Conservation (phyloP, 2,329 filamentous ascomycete genomes). For the Biscogniauxia marginata region DNA sequence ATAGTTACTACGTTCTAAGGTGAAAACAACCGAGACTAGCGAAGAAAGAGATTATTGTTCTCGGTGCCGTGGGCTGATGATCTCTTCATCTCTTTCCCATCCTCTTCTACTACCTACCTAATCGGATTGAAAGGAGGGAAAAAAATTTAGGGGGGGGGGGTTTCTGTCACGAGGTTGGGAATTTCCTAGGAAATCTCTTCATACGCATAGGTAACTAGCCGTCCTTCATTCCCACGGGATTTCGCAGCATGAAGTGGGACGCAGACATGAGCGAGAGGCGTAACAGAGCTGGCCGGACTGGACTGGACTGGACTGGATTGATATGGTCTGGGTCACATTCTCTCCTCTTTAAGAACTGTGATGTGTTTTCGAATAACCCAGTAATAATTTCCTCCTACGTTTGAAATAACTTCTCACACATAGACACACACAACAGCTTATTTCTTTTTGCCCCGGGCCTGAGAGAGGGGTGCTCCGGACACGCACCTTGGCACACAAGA, state of each 20-base stretch:
- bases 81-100: background rate
- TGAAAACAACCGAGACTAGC: background rate
- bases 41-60: background rate
- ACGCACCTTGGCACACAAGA: background rate
- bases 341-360: too few species aligned
- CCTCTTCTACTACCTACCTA: background rate
- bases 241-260: background rate
- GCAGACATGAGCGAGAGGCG: background rate
- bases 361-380: background rate
- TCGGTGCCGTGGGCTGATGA: background rate
- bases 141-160: too few species aligned
- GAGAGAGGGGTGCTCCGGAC: background rate
- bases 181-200: background rate
- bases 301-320: background rate
- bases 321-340: background rate
- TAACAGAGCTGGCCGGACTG: background rate
- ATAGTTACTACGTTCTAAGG: background rate
- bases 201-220: background rate
- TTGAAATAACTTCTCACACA: too few species aligned
- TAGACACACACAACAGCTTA: too few species aligned
- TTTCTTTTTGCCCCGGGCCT: too few species aligned
- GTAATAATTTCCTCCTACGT: too few species aligned
- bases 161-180: too few species aligned
- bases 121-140: background rate
- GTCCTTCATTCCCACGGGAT: background rate